Evolutionary conservation across 306 rosid genomes (phyloP).

Genomic region (Vigna nakashimae): DNA sequence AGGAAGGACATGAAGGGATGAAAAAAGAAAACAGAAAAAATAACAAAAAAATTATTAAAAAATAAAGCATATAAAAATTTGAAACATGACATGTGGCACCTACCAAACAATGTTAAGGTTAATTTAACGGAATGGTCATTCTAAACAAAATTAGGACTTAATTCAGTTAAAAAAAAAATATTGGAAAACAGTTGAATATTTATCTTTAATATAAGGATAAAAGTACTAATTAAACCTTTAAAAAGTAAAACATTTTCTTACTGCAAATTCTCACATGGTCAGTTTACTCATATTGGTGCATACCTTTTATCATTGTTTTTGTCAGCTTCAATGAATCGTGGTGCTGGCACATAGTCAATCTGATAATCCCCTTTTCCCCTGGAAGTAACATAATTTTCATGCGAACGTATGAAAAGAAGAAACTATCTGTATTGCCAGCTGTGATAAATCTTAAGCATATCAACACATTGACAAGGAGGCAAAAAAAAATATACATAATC

Average conservation of each 20-base stretch:
- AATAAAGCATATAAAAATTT: no score
- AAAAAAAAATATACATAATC: not conserved
- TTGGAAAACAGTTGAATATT: no score
- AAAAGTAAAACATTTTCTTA: constrained; percentile 1
- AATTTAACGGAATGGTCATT: no score
- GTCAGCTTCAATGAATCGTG: constrained; percentile 93
- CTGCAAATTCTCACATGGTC: not conserved
- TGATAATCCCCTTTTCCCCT: constrained; percentile 88
- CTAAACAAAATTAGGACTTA: no score
- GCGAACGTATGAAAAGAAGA: constrained; percentile 12
- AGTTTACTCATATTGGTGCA: constrained; percentile 33
- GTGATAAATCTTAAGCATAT: not conserved
- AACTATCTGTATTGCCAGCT: not conserved
- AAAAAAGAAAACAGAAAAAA: no score
- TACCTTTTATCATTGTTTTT: constrained; percentile 81
- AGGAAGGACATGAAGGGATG: no score
- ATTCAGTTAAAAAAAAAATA: no score
- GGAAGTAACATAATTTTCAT: constrained; percentile 39
- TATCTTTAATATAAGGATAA: no score
- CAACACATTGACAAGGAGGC: not conserved
- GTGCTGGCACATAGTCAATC: constrained; percentile 91
- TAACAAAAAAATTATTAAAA: no score
- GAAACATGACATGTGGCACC: no score
- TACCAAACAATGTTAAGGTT: no score
- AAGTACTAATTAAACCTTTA: no score